These are phyloP conservation scores for Castanopsis chinensis DNA, from an alignment of 306 rosid species.

Conservation along the genomic window DNA sequence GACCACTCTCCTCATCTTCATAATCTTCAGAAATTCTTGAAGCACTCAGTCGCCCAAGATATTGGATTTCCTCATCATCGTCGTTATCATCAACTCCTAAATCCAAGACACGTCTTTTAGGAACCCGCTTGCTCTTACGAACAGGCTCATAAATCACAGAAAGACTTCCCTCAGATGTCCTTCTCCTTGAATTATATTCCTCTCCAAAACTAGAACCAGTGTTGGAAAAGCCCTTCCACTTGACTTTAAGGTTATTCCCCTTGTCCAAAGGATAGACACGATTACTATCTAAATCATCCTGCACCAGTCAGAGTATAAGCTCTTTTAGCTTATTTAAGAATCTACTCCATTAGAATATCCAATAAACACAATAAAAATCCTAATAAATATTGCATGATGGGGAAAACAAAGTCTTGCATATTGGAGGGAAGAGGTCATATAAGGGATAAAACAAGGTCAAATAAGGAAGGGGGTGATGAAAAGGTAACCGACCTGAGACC, in stretches of 20 bases:
- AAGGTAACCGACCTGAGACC: not conserved
- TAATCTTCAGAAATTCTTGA: slow-evolving; percentile 19
- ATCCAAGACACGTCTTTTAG: slow-evolving; percentile 28
- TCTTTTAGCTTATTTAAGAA: not conserved
- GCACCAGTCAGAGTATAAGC: not conserved
- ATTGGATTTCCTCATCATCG: slow-evolving; percentile 33
- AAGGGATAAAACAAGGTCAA: not conserved
- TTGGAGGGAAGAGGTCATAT: not conserved
- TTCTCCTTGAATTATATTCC: slow-evolving; percentile 18
- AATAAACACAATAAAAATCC: not conserved
- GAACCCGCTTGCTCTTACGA: slow-evolving; percentile 39
- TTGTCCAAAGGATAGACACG: slow-evolving; percentile 12
- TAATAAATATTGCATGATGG: not conserved
- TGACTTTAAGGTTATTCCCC: slow-evolving; percentile 4
- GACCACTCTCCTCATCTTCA: not conserved
- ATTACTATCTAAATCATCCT: slow-evolving; percentile 28
- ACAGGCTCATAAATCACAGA: slow-evolving; percentile 17
- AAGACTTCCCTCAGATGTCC: not conserved
- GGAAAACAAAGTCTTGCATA: not conserved
- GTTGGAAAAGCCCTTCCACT: slow-evolving; percentile 3
- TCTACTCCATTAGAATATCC: not conserved
- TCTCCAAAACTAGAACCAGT: not conserved
- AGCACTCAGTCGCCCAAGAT: slow-evolving; percentile 29
- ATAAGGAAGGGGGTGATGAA: not conserved
- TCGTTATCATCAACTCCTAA: slow-evolving; percentile 22